Evolutionary conservation across 257 asterid species (phyloP), one percentile per base, ranked within the genome.

Genomic region (Ajuga chamaepitys): DNA sequence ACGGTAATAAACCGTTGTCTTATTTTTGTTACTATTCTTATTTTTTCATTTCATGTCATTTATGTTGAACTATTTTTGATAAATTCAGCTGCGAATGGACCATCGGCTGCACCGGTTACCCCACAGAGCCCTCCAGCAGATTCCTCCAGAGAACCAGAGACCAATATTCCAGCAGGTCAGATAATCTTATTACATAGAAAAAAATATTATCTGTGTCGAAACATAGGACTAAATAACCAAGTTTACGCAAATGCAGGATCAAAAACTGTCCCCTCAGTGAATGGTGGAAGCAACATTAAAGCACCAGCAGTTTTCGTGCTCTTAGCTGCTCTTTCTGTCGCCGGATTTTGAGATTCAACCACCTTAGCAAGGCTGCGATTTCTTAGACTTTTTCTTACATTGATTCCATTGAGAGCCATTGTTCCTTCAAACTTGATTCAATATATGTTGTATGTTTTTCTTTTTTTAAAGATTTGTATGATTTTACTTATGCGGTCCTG

Each of bases 151-250:
- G 44, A 58, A 14, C 58, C 81, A 5, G 50, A 13, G 14, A 54
- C 46, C 46, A 62, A 32, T 26, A 58, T 59, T 38, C 82, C 82
- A 25, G 64, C 82, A 26, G 82, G 82, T 77, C 82, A 26, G 82
- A 78, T 77, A 67, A 9, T 32, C 3, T 24, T 6, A 50, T 5
- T 17, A 46, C 17, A 46, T 14, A 6, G 0, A 42, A 4, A 5
- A 40, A 40, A 40, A 2, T 2, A 40, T 11, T 2, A 10, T n/a
- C n/a, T 35, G 40, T 41, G 17, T 41, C 13, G 13, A 9, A 5
- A 57, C 13, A 21, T 22, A 18, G 67, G 26, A 21, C 9, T 21
- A 21, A 11, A 17, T 24, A 40, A 22, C 16, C 14, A 2, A n/a
- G 9, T 4, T 38, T 24, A 30, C 1, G 7, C 24, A 14, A 9